Evolutionary conservation across 2,329 filamentous ascomycete species (phyloP).

Genomic region (Ceratocystis papillata): DNA sequence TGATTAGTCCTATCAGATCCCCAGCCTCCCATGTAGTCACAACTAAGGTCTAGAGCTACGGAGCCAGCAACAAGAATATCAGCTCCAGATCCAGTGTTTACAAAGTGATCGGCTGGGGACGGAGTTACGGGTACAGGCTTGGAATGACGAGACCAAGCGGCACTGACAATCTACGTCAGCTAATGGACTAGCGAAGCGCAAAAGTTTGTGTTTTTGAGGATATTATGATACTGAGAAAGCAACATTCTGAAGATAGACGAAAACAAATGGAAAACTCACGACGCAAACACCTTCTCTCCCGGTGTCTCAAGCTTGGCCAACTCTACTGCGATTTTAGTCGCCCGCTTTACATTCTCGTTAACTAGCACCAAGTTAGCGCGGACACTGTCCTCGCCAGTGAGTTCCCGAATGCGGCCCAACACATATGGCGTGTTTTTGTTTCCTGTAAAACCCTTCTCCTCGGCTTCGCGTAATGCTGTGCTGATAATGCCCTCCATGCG

Average conservation of each 20-base stretch:
- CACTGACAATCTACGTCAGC: conserved; percentile 9
- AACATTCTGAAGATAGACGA: neutral
- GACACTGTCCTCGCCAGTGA: conserved; percentile 62
- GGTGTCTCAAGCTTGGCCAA: conserved; percentile 32
- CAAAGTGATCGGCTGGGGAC: conserved; percentile 24
- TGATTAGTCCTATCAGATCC: conserved; percentile 28
- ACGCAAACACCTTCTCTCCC: conserved; percentile 18
- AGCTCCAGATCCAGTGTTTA: conserved; percentile 29
- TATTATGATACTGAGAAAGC: neutral
- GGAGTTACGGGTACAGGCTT: conserved; percentile 24
- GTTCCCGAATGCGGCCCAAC: conserved; percentile 63
- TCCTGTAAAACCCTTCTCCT: conserved; percentile 55
- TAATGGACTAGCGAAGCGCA: neutral
- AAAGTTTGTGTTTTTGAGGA: neutral
- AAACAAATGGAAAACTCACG: conserved; percentile 12
- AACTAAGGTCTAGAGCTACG: conserved; percentile 76
- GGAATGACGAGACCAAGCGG: neutral
- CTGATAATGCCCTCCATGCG: conserved; percentile 62
- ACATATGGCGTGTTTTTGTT: conserved; percentile 78
- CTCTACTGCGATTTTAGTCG: conserved; percentile 45
- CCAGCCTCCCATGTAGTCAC: conserved; percentile 49
- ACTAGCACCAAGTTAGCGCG: conserved; percentile 59
- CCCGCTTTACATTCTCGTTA: conserved; percentile 43
- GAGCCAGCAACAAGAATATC: conserved; percentile 86
- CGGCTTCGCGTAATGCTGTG: conserved; percentile 54